Evolutionary conservation across 176 grass and related monocot genomes (phyloP).

Genomic region (Rhynchospora pubera): DNA sequence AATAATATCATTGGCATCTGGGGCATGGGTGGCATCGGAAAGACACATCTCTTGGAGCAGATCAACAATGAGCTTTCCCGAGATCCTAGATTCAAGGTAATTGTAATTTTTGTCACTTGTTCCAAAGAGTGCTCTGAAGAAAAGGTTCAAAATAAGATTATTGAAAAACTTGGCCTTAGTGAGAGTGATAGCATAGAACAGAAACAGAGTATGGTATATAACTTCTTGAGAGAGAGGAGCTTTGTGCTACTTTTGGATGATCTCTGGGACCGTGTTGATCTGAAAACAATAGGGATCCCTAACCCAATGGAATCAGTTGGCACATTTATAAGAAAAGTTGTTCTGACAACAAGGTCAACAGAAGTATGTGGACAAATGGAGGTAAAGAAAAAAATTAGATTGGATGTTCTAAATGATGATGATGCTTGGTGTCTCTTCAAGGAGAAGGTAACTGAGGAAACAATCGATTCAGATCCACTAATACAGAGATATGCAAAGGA

Average conservation of each 20-base stretch:
- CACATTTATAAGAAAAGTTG: slow-evolving; percentile 2
- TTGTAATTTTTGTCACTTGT: slow-evolving; percentile 16
- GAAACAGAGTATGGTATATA: too few species aligned
- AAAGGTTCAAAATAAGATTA: not conserved
- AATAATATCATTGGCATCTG: too few species aligned
- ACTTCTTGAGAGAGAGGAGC: too few species aligned
- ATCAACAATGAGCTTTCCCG: slow-evolving; percentile 14
- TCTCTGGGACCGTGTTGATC: slow-evolving; percentile 24
- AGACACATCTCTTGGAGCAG: not conserved
- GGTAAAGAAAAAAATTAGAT: not conserved
- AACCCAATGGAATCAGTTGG: not conserved
- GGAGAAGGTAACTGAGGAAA: too few species aligned
- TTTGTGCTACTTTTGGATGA: too few species aligned
- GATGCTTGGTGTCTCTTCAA: slow-evolving; percentile 14
- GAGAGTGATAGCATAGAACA: slow-evolving; percentile 9
- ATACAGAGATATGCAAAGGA: not conserved
- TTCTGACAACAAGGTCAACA: slow-evolving; percentile 14
- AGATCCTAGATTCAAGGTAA: not conserved
- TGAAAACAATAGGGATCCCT: slow-evolving; percentile 10
- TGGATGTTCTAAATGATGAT: not conserved
- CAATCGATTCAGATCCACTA: too few species aligned
- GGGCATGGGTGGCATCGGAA: too few species aligned
- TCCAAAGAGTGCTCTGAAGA: not conserved
- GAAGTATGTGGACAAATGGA: slow-evolving; percentile 16
- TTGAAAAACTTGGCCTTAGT: not conserved